These are phyloP conservation scores for Lasiodiplodia sp. DNA, from an alignment of 2,329 filamentous ascomycete species.

Conservation along the genomic window DNA sequence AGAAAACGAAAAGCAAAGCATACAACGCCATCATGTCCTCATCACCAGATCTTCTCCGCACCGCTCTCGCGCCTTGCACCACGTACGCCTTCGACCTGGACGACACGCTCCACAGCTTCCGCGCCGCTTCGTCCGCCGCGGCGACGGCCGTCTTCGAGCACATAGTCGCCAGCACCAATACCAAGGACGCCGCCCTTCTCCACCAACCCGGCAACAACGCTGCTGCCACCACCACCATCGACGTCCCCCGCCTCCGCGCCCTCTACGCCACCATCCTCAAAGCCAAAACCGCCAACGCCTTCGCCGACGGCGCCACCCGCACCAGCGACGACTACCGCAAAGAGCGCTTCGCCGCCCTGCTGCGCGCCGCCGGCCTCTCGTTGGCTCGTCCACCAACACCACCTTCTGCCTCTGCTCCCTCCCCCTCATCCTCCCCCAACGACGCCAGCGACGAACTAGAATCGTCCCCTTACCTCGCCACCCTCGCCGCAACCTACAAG, in stretches of 20 bases:
- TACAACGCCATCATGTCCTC: neutral
- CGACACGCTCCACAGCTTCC: slow-evolving; percentile 58
- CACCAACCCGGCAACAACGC: slow-evolving; percentile 24
- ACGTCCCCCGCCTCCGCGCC: too few species aligned
- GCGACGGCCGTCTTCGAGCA: slow-evolving; percentile 42
- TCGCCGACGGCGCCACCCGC: slow-evolving; percentile 50
- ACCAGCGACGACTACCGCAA: slow-evolving; percentile 53
- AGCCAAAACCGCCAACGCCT: slow-evolving; percentile 48
- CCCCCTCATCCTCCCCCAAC: too few species aligned
- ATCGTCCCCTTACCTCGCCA: slow-evolving; percentile 28
- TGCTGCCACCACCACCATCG: too few species aligned
- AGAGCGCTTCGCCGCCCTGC: slow-evolving; percentile 48
- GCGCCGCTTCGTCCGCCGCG: slow-evolving; percentile 49
- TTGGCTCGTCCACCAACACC: too few species aligned
- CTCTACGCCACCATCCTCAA: slow-evolving; percentile 46
- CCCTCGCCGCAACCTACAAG: slow-evolving; percentile 44
- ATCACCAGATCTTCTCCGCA: neutral
- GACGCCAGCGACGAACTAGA: slow-evolving; percentile 30
- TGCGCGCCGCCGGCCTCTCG: slow-evolving; percentile 38
- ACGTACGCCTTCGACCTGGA: slow-evolving; percentile 58
- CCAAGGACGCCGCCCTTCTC: slow-evolving; percentile 31
- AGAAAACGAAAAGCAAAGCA: neutral
- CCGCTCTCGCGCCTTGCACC: neutral
- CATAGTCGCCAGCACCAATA: slow-evolving; percentile 38
- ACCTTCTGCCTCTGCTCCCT: too few species aligned